phyloP scores from a whole-genome alignment of 192 early-diverging fungal genomes.

The Lobosporangium transversale region DNA sequence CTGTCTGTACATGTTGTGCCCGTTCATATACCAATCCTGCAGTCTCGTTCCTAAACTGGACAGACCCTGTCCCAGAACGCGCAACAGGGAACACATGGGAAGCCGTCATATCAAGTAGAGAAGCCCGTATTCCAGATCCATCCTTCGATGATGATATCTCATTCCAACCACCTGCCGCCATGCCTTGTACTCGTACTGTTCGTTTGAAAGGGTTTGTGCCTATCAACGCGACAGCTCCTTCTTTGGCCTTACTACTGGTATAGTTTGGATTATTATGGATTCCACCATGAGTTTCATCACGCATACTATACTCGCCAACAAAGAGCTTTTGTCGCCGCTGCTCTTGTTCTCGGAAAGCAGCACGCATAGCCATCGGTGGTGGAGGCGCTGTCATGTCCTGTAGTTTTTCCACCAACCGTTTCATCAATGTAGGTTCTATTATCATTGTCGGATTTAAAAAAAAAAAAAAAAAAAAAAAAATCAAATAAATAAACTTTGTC shows the following conservation, averaged over 20 bases:
- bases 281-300: not conserved
- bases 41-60: constrained; percentile 23
- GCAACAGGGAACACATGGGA: constrained; percentile 13
- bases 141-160: not conserved
- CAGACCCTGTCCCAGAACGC: not conserved
- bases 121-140: not conserved
- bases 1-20: constrained; percentile 30
- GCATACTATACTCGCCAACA: constrained; percentile 47
- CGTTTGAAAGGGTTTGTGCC: constrained; percentile 47
- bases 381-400: constrained; percentile 48
- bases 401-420: constrained; percentile 27
- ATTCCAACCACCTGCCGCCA: constrained; percentile 37
- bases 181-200: constrained; percentile 20
- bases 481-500: too few species aligned
- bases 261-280: not conserved
- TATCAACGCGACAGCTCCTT: constrained; percentile 16
- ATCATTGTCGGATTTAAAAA: too few species aligned
- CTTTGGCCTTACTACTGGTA: not conserved
- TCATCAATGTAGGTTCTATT: constrained; percentile 32
- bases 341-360: constrained; percentile 34
- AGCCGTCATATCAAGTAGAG: not conserved
- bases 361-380: constrained; percentile 41
- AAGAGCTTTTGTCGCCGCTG: constrained; percentile 41
- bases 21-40: constrained; percentile 18
- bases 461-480: not conserved